Percentiles rank a stretch among this genome's conserved stretches.
phyloP scores from a whole-genome alignment of 331 rosid species.

The Spiraea crenata region DNA sequence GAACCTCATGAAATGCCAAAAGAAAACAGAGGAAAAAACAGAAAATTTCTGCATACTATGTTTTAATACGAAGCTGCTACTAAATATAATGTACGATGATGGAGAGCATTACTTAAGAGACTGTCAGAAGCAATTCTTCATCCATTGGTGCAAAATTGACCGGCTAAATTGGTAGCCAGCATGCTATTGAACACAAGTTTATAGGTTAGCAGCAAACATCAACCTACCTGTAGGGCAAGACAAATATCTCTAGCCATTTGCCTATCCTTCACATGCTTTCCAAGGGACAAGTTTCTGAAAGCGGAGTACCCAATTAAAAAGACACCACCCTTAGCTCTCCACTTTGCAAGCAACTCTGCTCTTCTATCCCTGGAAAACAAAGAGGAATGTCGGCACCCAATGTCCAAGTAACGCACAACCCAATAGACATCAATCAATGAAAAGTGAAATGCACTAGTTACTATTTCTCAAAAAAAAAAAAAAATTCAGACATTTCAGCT shows the following conservation, averaged over 20 bases:
- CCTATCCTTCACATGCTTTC: conserved; percentile 80
- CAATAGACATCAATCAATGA: background rate
- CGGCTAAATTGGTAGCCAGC: background rate
- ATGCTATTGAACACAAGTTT: conserved; percentile 9
- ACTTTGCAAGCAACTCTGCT: conserved; percentile 68
- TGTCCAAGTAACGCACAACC: background rate
- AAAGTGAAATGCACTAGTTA: background rate
- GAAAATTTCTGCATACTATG: background rate
- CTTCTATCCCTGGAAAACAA: conserved; percentile 76
- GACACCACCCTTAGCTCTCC: conserved; percentile 94
- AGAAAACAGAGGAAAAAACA: background rate
- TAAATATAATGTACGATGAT: background rate
- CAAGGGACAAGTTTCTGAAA: conserved; percentile 81
- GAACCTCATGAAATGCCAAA: background rate
- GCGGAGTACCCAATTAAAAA: conserved; percentile 85
- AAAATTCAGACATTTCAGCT: background rate
- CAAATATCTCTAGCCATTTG: conserved; percentile 68
- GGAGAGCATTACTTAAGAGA: background rate
- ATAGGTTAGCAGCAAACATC: conserved; percentile 4
- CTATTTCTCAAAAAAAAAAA: background rate
- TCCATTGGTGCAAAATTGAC: too few species aligned
- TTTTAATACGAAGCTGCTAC: background rate
- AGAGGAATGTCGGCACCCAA: conserved; percentile 25
- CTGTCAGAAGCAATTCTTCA: background rate
- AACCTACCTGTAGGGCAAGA: conserved; percentile 71